Evolutionary conservation across 257 asterid genomes (phyloP).

Genomic region (Solanum pinnatisectum): DNA sequence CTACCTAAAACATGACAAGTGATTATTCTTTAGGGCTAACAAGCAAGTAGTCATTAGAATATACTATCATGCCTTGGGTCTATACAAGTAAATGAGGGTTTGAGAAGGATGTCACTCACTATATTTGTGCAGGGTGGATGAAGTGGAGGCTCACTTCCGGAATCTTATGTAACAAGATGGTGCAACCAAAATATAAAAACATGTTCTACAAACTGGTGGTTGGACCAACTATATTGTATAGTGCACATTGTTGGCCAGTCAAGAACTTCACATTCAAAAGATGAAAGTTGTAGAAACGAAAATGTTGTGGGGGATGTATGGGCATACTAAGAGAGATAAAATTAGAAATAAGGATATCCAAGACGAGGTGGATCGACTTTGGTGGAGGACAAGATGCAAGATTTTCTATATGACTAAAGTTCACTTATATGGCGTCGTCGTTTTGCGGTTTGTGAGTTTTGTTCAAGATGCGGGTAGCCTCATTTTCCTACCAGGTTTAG

Average conservation of each 20-base stretch:
- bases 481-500: slow-evolving; percentile 40
- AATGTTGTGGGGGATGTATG: not conserved
- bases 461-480: not conserved
- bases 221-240: not conserved
- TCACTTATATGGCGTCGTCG: slow-evolving; percentile 71
- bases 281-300: not conserved
- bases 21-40: not conserved
- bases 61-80: not conserved
- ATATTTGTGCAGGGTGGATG: not conserved
- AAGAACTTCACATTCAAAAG: not conserved
- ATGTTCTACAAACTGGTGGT: not conserved
- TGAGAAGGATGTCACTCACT: not conserved
- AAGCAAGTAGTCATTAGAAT: not conserved
- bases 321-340: not conserved
- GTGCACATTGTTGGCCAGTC: not conserved
- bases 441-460: slow-evolving; percentile 50
- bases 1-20: not conserved
- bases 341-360: too few relatives aligned
- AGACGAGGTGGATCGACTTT: not conserved
- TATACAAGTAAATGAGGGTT: not conserved
- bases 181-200: not conserved
- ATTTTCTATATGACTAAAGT: slow-evolving; percentile 37
- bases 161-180: not conserved
- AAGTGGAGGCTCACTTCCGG: not conserved
- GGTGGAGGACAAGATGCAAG: not conserved